phyloP scores from a whole-genome alignment of 306 rosid genomes.

The Geum urbanum region DNA sequence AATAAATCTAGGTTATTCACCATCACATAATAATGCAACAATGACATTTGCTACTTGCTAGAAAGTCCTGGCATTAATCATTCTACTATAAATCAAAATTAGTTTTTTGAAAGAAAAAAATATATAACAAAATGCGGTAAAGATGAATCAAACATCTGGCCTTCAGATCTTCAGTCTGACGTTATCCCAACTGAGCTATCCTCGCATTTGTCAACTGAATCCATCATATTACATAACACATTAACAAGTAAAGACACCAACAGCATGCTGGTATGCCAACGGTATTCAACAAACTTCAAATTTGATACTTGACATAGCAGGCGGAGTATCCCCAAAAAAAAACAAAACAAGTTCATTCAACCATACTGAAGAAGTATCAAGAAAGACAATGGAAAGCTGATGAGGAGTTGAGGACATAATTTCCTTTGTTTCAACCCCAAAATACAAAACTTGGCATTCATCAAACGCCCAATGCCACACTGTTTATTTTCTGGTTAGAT shows the following conservation, averaged over 20 bases:
- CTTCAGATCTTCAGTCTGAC: constrained; percentile 24
- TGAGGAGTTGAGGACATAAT: not conserved
- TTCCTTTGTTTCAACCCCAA: not conserved
- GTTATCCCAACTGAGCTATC: constrained; percentile 22
- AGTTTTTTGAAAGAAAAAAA: not conserved
- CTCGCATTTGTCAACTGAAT: not conserved
- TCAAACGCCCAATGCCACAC: not conserved
- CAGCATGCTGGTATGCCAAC: too few relatives aligned
- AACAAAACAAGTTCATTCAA: not conserved
- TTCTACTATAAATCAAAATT: too few relatives aligned
- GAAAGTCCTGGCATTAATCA: too few relatives aligned
- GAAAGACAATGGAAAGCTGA: too few relatives aligned
- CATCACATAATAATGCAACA: too few relatives aligned
- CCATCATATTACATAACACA: too few relatives aligned
- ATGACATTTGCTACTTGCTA: too few relatives aligned
- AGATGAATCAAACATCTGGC: constrained; percentile 13
- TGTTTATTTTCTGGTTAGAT: not conserved
- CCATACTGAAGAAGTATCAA: not conserved
- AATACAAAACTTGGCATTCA: not conserved
- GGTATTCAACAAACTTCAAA: too few relatives aligned
- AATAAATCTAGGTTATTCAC: too few relatives aligned
- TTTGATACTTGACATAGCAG: too few relatives aligned
- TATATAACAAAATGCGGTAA: not conserved
- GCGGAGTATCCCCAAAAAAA: too few relatives aligned
- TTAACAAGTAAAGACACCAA: too few relatives aligned